A percentile compares a stretch with the other conserved stretches of the same genome.
phyloP scores from a whole-genome alignment of 1,139 yeast species.

The Kluyveromyces marxianus region DNA sequence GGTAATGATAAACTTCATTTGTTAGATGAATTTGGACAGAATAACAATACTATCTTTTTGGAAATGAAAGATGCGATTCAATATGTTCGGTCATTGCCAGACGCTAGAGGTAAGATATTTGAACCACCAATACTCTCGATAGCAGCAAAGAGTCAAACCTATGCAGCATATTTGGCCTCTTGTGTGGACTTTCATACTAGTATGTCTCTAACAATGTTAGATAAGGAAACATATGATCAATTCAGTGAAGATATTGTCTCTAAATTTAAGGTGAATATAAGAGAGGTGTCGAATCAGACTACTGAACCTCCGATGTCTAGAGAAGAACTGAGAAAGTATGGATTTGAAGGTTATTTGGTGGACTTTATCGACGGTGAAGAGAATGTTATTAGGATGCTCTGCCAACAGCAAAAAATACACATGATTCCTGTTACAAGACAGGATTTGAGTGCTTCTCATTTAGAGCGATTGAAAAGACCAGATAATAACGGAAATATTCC shows the following conservation, averaged over 20 bases:
- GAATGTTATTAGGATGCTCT: constrained; percentile 68
- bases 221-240: constrained; percentile 38
- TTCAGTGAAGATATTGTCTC: constrained; percentile 38
- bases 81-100: constrained; percentile 33
- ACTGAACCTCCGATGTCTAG: constrained; percentile 28
- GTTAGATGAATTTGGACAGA: constrained; percentile 33
- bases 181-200: constrained; percentile 48
- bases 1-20: constrained; percentile 1
- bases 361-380: constrained; percentile 72
- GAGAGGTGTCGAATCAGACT: constrained; percentile 34
- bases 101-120: constrained; percentile 39
- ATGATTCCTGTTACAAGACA: constrained; percentile 53
- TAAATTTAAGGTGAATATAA: constrained; percentile 37
- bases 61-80: constrained; percentile 35
- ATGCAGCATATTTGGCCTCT: constrained; percentile 52
- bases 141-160: constrained; percentile 40
- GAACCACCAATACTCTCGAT: constrained; percentile 78
- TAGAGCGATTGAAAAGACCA: constrained; percentile 35
- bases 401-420: constrained; percentile 50
- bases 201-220: constrained; percentile 45
- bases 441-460: constrained; percentile 37
- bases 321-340: constrained; percentile 38
- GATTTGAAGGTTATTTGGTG: constrained; percentile 73
- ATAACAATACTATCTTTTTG: constrained; percentile 25
- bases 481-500: constrained; percentile 34